Evolutionary conservation across 306 rosid genomes (phyloP), one percentile per base, ranked within the genome.

Genomic region (Potentilla sterilis): DNA sequence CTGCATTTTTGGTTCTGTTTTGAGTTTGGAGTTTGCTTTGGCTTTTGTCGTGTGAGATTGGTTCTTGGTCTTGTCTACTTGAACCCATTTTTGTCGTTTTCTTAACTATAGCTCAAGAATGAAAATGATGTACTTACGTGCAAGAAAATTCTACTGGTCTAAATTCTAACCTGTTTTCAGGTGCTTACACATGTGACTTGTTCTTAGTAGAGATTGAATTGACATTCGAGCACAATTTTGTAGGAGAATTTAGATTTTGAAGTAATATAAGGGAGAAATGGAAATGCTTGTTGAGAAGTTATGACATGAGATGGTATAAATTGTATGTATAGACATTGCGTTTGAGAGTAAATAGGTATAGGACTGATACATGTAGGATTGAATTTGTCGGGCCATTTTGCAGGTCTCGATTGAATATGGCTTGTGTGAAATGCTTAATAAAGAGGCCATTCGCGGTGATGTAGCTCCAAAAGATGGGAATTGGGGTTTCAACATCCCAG

Each of bases 401-500:
- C 83, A 89, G 97, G 91, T 82, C 52, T 84, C 96, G 74, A 88
- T 95, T 57, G 99, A 95, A 83, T 85, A 83, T 79, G 99, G 99
- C 12, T 78, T 95, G 43, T 90, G 97, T 74, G 99, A 90, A 84
- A 87, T 92, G 97, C 83, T 95, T 73, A 89, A 80, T 87, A 79
- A 9, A 5, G 82, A 5, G 54, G 99, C 97, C 2, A 92, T 95
- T 68, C 87, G 75, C 12, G 75, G 73, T 21, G 78, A 77, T 0
- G 69, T 81, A 42, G 83, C 82, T 74, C 99, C 99, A 3, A 84
- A 84, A 77, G 92, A 95, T 75, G 89, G 89, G 51, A 79, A 90
- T 37, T 92, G 91, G 89, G 97, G 89, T 57, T 90, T 95, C 79
- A 67, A 87, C 59, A 67, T 95, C 41, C 18, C 91, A 24, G 90